Percentiles rank a stretch among this genome's conserved stretches.
These are phyloP conservation scores for Collybia nuda DNA, from an alignment of 768 basidiomycete species.

Conservation along the genomic window DNA sequence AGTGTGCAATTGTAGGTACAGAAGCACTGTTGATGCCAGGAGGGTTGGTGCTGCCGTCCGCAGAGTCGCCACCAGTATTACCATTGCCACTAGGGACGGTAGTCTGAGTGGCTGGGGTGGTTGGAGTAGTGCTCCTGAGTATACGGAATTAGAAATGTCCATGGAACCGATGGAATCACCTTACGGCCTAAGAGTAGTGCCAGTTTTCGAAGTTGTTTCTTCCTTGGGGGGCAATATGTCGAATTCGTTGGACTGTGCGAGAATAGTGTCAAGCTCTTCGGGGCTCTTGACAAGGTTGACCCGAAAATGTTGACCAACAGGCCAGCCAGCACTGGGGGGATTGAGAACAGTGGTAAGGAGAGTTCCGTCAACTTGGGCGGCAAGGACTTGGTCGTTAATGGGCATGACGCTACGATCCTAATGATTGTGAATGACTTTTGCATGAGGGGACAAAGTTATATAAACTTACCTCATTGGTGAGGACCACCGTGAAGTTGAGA, in stretches of 20 bases:
- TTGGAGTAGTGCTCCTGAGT: slow-evolving; percentile 4
- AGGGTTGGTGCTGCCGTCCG: slow-evolving; percentile 15
- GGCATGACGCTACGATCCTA: slow-evolving; percentile 31
- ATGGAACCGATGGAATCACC: slow-evolving; percentile 6
- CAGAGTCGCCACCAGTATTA: slow-evolving; percentile 12
- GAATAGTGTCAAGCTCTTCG: slow-evolving; percentile 47
- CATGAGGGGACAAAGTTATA: not conserved
- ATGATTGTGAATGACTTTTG: too few relatives aligned
- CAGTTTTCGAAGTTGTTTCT: slow-evolving; percentile 11
- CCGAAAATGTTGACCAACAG: slow-evolving; percentile 58
- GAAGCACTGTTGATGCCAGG: slow-evolving; percentile 21
- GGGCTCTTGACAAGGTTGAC: slow-evolving; percentile 67
- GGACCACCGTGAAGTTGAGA: slow-evolving; percentile 63
- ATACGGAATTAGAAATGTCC: slow-evolving; percentile 2
- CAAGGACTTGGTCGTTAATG: slow-evolving; percentile 48
- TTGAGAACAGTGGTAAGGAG: slow-evolving; percentile 36
- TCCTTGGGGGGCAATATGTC: slow-evolving; percentile 29
- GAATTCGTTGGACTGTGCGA: slow-evolving; percentile 74
- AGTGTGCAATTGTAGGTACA: slow-evolving; percentile 11
- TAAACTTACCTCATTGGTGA: slow-evolving; percentile 60
- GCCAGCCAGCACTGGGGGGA: slow-evolving; percentile 68
- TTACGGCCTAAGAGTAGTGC: slow-evolving; percentile 19
- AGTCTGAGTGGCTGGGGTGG: slow-evolving; percentile 7
- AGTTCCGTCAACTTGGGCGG: slow-evolving; percentile 52
- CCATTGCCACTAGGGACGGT: slow-evolving; percentile 12